A percentile compares a stretch with the other conserved stretches of the same genome.
Conservation (phyloP, 129 eudicot species). For the Tagetes erecta region DNA sequence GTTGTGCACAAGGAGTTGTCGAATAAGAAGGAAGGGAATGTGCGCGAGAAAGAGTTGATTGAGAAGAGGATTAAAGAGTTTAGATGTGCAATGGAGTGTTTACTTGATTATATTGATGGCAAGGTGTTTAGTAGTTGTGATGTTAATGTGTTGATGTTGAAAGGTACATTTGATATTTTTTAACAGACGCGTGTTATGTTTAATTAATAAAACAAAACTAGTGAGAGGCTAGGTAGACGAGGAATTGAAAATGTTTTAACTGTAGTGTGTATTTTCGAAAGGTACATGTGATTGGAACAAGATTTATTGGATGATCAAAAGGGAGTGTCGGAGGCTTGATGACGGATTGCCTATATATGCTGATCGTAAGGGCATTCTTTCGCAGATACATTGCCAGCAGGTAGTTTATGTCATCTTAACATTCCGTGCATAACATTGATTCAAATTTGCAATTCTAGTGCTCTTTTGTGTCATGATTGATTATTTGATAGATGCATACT, state of each 20-base stretch:
- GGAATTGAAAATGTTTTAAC: no score
- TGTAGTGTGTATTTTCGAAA: background rate
- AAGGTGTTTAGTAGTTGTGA: constrained; percentile 25
- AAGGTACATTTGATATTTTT: constrained; percentile 27
- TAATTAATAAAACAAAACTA: no score
- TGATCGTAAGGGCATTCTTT: constrained; percentile 51
- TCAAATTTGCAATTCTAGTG: background rate
- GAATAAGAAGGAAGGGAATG: constrained; percentile 39
- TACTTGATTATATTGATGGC: constrained; percentile 51
- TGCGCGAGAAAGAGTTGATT: constrained; percentile 40
- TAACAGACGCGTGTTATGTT: no score
- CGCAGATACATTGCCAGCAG: constrained; percentile 55
- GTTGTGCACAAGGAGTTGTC: constrained; percentile 24
- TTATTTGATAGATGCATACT: background rate
- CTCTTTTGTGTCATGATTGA: background rate
- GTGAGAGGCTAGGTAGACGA: no score
- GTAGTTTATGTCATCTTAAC: constrained; percentile 26
- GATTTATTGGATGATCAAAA: constrained; percentile 50
- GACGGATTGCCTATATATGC: constrained; percentile 84
- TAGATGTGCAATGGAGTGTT: constrained; percentile 46
- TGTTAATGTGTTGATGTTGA: constrained; percentile 40
- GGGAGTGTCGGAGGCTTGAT: constrained; percentile 79
- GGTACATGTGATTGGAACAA: constrained; percentile 55
- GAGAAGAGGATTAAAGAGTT: constrained; percentile 56
- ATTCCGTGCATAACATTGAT: background rate